Evolutionary conservation across 441 rosid species (phyloP).

Genomic region (Populus hybrid): DNA sequence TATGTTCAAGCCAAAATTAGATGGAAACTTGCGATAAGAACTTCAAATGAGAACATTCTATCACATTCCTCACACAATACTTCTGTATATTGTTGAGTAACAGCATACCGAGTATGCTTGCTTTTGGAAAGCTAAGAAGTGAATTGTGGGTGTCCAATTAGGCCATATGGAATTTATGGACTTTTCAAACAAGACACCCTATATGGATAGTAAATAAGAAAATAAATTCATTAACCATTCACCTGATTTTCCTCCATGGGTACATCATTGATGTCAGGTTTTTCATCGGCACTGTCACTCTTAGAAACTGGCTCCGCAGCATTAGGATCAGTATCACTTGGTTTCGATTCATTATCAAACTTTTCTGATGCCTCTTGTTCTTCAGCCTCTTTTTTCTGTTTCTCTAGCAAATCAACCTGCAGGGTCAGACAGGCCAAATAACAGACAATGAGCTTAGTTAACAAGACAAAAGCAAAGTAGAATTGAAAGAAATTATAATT

Average conservation of each 20-base stretch:
- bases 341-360: conserved; percentile 53
- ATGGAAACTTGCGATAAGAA: conserved; percentile 3
- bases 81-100: no score
- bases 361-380: conserved; percentile 53
- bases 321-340: conserved; percentile 33
- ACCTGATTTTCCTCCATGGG: conserved; percentile 83
- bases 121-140: neutral
- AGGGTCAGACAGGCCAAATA: conserved; percentile 25
- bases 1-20: conserved; percentile 13
- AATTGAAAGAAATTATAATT: neutral
- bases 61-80: neutral
- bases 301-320: conserved; percentile 37
- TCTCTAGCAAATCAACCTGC: conserved; percentile 79
- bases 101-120: no score
- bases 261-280: conserved; percentile 74
- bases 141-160: neutral
- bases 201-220: neutral
- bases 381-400: conserved; percentile 46
- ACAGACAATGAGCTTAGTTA: neutral
- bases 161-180: neutral
- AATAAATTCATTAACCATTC: conserved; percentile 7
- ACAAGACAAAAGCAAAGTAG: neutral
- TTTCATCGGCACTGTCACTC: conserved; percentile 44
- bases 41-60: neutral
- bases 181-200: neutral